Conservation (phyloP, 2,329 filamentous ascomycete genomes). For the Trichoderma gracile region DNA sequence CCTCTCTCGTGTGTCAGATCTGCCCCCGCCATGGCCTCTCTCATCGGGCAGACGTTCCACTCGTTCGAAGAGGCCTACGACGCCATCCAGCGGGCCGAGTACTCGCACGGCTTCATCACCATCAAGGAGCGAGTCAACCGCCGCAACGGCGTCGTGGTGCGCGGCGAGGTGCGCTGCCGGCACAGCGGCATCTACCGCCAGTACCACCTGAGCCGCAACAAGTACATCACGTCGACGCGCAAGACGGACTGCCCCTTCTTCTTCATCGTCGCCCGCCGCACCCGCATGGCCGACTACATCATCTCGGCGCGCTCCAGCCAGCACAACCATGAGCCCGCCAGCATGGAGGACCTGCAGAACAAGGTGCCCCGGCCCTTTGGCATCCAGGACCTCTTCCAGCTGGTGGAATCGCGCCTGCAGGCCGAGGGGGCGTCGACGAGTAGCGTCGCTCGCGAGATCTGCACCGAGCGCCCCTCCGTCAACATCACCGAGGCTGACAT, state of each 20-base stretch:
- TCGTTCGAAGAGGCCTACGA: conserved; percentile 23
- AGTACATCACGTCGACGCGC: conserved; percentile 22
- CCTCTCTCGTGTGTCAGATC: background rate
- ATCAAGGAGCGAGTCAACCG: conserved; percentile 24
- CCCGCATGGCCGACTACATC: conserved; percentile 24
- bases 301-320: conserved; percentile 22
- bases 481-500: conserved; percentile 24
- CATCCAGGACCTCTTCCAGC: conserved; percentile 21
- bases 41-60: conserved; percentile 23
- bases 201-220: conserved; percentile 23
- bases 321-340: conserved; percentile 22
- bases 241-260: conserved; percentile 24
- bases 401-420: conserved; percentile 17
- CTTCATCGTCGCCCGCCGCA: conserved; percentile 22
- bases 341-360: conserved; percentile 21
- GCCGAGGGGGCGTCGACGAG: conserved; percentile 18
- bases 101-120: conserved; percentile 21
- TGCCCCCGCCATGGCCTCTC: conserved; percentile 1
- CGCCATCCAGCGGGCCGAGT: conserved; percentile 21
- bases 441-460: conserved; percentile 16
- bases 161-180: conserved; percentile 20
- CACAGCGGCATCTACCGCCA: conserved; percentile 24
- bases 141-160: conserved; percentile 21
- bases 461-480: conserved; percentile 17
- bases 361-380: conserved; percentile 22